phyloP scores from a whole-genome alignment of 805 yeast species.

The Candida sanyiensis region DNA sequence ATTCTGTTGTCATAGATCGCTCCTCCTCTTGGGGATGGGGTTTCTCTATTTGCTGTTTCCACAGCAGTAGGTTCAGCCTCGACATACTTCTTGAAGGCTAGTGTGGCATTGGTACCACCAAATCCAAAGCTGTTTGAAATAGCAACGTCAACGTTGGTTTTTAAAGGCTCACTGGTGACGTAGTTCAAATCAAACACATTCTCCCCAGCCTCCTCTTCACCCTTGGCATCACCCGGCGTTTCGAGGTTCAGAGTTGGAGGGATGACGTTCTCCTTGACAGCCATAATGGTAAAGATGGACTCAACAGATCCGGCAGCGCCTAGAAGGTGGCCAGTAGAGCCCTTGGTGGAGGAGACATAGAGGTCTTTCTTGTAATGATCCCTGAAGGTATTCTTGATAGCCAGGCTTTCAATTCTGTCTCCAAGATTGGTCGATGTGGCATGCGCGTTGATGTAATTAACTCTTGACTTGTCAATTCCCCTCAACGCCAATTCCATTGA shows the following conservation, averaged over 20 bases:
- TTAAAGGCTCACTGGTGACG: constrained; percentile 41
- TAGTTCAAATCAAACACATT: constrained; percentile 49
- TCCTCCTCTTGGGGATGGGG: too few relatives aligned
- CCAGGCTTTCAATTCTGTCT: constrained; percentile 79
- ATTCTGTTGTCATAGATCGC: too few relatives aligned
- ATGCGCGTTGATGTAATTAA: constrained; percentile 89
- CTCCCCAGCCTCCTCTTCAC: constrained; percentile 33
- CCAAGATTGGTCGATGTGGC: constrained; percentile 93
- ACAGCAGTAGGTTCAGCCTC: too few relatives aligned
- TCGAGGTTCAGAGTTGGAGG: constrained; percentile 83
- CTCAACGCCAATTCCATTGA: constrained; percentile 76
- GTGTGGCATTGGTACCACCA: constrained; percentile 90
- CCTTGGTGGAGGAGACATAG: constrained; percentile 77
- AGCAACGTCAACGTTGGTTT: constrained; percentile 47
- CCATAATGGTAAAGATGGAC: constrained; percentile 69
- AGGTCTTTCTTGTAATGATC: constrained; percentile 28
- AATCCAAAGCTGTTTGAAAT: constrained; percentile 92
- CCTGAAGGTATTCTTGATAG: constrained; percentile 53
- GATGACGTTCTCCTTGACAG: constrained; percentile 47
- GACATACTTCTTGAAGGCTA: constrained; percentile 42
- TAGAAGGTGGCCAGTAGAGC: constrained; percentile 86
- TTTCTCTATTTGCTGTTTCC: neutral
- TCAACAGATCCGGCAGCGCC: constrained; percentile 98
- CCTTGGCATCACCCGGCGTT: constrained; percentile 42
- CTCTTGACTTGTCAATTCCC: constrained; percentile 37